Evolutionary conservation across 148 eudicot species (phyloP), one percentile per base, ranked within the genome.

Genomic region (Simmondsia chinensis): DNA sequence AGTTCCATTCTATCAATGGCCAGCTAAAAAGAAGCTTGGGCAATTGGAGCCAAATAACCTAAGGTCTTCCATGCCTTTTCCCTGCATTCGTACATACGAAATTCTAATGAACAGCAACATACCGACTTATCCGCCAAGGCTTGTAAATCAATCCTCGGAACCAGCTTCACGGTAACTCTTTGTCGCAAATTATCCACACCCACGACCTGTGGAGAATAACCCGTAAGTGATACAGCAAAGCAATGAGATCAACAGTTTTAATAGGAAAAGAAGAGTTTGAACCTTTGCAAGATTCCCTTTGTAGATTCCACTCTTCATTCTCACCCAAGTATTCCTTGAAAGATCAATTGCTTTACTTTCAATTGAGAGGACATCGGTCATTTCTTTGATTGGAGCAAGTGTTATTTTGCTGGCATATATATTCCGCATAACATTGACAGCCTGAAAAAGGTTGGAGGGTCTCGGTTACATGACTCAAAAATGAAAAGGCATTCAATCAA

Each of bases 281-380:
- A 87, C 96, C 72, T 83, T 83, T n/a, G 96, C 96, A 40, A 88
- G 87, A 46, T 76, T 81, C 36, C 96, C 96, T 58, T 88, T 88
- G 39, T 77, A 83, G 3, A 54, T 70, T 16, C 94, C 83, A 31
- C 70, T 74, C 64, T 83, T 88, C 79, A 88, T 72, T 54, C 96
- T 71, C 33, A 88, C 87, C 96, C 96, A 88, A 50, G 93, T 73
- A 32, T 82, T 94, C 58, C 78, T 63, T 1, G 77, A 53, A 48
- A 88, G 56, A 53, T 83, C 79, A 24, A 73, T 67, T 9, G 64
- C 75, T 58, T 68, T 78, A 61, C 69, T 78, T 60, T 80, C 83
- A 26, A 83, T 87, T 2, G 83, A 61, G 20, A 88, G 94, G 52
- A 88, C 94, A 64, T 75, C 84, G 3, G 83, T 80, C 96, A 88